Evolutionary conservation across 2,329 filamentous ascomycete species (phyloP).

Genomic region (Pseudodiploospora longispora): DNA sequence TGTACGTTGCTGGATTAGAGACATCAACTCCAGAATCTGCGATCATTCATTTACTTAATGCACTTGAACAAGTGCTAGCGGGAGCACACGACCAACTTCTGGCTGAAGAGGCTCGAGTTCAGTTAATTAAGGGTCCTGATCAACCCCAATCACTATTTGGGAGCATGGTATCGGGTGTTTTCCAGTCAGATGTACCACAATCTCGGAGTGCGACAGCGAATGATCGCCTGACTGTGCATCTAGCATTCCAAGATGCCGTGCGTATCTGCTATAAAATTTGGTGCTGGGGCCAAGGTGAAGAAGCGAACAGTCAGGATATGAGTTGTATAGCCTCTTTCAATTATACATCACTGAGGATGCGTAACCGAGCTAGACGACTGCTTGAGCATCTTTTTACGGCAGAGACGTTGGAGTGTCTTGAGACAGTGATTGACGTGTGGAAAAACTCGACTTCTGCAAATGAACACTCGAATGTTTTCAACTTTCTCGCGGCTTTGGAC

Average conservation of each 20-base stretch:
- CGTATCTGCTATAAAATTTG: conserved; percentile 89
- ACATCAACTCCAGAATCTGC: conserved; percentile 55
- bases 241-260: conserved; percentile 96
- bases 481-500: conserved; percentile 82
- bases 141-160: conserved; percentile 84
- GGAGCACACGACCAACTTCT: conserved; percentile 77
- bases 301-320: conserved; percentile 51
- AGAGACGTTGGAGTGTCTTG: conserved; percentile 86
- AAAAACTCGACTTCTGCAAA: conserved; percentile 41
- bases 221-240: conserved; percentile 80
- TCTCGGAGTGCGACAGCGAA: conserved; percentile 83
- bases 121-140: conserved; percentile 68
- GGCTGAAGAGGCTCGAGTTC: conserved; percentile 62
- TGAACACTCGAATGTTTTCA: conserved; percentile 61
- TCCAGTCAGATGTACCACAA: conserved; percentile 68
- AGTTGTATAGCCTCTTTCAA: conserved; percentile 73
- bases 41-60: conserved; percentile 80
- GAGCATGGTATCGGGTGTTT: conserved; percentile 88
- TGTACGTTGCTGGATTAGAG: conserved; percentile 13
- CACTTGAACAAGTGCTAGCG: conserved; percentile 82
- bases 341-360: conserved; percentile 84
- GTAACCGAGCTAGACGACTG: conserved; percentile 78
- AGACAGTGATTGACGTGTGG: conserved; percentile 86
- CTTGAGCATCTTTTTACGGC: conserved; percentile 89
- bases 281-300: conserved; percentile 74